These are phyloP conservation scores for Gynostemma pentaphyllum DNA, from an alignment of 306 rosid species.

Conservation along the genomic window DNA sequence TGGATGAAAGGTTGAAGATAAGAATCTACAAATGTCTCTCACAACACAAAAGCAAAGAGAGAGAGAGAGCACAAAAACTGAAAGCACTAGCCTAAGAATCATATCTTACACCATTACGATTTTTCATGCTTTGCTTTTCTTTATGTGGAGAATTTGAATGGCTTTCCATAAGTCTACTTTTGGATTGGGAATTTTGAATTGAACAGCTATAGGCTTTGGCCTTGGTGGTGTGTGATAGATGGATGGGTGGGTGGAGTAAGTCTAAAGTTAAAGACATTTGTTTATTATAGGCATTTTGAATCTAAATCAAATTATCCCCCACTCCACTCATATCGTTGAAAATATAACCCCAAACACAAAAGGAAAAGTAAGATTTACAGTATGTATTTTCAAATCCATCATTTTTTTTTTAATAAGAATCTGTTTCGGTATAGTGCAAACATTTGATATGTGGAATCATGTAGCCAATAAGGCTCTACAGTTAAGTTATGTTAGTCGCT, in stretches of 20 bases:
- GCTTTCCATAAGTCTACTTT: background rate
- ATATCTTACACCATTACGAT: constrained; percentile 1
- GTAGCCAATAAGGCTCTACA: too few species aligned
- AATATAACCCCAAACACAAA: background rate
- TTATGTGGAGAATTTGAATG: constrained; percentile 6
- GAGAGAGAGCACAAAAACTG: too few species aligned
- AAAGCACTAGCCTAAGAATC: constrained; percentile 8
- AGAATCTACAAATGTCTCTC: constrained; percentile 1
- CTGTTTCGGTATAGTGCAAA: too few species aligned
- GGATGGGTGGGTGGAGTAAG: constrained; percentile 8
- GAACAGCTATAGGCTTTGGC: background rate
- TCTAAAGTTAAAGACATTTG: background rate
- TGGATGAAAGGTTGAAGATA: background rate
- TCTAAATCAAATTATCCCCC: background rate
- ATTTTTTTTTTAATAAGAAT: too few species aligned
- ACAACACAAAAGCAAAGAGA: background rate
- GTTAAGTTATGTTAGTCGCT: too few species aligned
- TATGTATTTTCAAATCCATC: too few species aligned
- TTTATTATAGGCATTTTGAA: background rate
- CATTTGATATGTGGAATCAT: too few species aligned
- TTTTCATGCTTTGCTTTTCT: background rate
- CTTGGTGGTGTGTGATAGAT: background rate
- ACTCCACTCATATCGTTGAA: background rate
- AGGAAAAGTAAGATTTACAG: background rate
- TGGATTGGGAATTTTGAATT: background rate